Conservation (phyloP, 2,329 filamentous ascomycete species). For the Fusarium papillatum region DNA sequence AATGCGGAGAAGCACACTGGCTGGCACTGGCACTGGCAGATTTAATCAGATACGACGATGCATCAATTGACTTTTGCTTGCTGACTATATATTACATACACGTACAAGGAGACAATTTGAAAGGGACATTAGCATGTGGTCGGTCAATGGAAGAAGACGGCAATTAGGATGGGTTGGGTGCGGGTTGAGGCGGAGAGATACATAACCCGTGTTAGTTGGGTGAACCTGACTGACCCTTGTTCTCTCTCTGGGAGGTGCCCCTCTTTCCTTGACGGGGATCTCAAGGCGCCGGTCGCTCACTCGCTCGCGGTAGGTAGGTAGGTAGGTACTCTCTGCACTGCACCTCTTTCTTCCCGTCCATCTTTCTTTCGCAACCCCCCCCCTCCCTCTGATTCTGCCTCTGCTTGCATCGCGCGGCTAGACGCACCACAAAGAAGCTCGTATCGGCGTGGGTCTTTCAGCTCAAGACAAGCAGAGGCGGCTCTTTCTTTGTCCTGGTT, state of each 20-base stretch:
- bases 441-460: constrained; percentile 20
- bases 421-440: constrained; percentile 19
- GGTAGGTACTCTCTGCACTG: neutral
- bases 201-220: constrained; percentile 5
- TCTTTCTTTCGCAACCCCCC: constrained; percentile 20
- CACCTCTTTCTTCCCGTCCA: neutral
- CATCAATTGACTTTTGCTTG: constrained; percentile 27
- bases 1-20: constrained; percentile 21
- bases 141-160: neutral
- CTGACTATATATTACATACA: neutral
- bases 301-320: neutral
- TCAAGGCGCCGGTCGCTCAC: constrained; percentile 21
- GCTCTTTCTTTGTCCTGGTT: constrained; percentile 10
- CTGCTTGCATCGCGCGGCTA: constrained; percentile 12
- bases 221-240: constrained; percentile 21
- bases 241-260: constrained; percentile 23
- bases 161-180: neutral
- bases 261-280: constrained; percentile 34
- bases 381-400: neutral
- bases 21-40: constrained; percentile 7
- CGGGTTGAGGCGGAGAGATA: constrained; percentile 5
- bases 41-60: constrained; percentile 23
- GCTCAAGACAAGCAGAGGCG: constrained; percentile 17
- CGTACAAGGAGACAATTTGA: neutral
- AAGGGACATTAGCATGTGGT: neutral